phyloP scores from a whole-genome alignment of 2,329 filamentous ascomycete genomes.

The Sarocladiaceae sp. region DNA sequence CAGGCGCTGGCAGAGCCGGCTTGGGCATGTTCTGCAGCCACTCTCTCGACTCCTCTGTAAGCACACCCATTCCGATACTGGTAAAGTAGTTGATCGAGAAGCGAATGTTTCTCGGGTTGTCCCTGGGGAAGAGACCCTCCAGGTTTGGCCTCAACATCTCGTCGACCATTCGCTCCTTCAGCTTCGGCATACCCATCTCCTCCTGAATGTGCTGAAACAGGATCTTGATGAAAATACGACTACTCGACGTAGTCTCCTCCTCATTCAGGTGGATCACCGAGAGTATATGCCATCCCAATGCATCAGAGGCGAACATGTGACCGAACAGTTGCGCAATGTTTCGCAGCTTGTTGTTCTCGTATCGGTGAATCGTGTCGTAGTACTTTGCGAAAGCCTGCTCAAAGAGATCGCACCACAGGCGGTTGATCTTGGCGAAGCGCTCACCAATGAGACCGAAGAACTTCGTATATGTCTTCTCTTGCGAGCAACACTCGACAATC shows the following conservation, averaged over 20 bases:
- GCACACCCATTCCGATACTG: conserved; percentile 88
- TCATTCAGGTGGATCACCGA: conserved; percentile 86
- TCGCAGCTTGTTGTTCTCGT: conserved; percentile 90
- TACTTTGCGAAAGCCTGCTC: conserved; percentile 88
- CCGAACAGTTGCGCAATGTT: conserved; percentile 96
- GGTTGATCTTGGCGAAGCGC: conserved; percentile 91
- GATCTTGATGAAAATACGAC: conserved; percentile 98
- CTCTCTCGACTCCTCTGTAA: conserved; percentile 95
- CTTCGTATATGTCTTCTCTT: conserved; percentile 95
- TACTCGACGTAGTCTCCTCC: conserved; percentile 93
- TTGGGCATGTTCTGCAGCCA: conserved; percentile 86
- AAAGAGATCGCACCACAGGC: conserved; percentile 90
- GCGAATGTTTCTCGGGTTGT: conserved; percentile 83
- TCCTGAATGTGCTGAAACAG: conserved; percentile 89
- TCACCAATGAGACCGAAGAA: conserved; percentile 95
- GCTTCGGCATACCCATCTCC: conserved; percentile 75
- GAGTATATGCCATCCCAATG: conserved; percentile 88
- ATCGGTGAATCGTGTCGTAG: conserved; percentile 95
- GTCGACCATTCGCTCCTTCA: conserved; percentile 73
- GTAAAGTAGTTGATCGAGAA: conserved; percentile 99
- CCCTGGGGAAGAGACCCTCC: conserved; percentile 82
- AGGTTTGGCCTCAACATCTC: conserved; percentile 74
- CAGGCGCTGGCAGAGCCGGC: conserved; percentile 67
- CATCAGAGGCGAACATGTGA: conserved; percentile 81
- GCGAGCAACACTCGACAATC: conserved; percentile 94